phyloP scores from a whole-genome alignment of 805 yeast genomes.

The Candida awuae region DNA sequence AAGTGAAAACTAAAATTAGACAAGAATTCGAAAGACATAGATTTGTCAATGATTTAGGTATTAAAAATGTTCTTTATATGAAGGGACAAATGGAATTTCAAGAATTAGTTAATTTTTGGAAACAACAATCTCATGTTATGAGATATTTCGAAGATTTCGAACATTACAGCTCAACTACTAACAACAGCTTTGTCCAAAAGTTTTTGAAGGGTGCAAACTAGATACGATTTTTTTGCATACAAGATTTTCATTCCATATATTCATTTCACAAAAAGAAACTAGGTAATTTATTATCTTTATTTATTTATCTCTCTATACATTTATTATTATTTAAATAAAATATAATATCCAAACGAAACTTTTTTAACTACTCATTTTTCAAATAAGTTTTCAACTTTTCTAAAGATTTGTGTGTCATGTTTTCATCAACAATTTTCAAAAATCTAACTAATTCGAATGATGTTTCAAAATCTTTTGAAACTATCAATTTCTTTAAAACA shows the following conservation, averaged over 20 bases:
- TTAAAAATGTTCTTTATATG: conserved; percentile 61
- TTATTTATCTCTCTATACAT: conserved; percentile 7
- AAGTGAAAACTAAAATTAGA: conserved; percentile 74
- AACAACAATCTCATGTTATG: conserved; percentile 78
- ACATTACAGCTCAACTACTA: conserved; percentile 44
- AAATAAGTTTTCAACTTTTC: conserved; percentile 17
- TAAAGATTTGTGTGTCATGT: conserved; percentile 31
- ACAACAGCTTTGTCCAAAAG: conserved; percentile 60
- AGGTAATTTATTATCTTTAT: conserved; percentile 14
- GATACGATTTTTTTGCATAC: conserved; percentile 19
- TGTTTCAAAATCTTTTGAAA: conserved; percentile 40
- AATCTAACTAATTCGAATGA: conserved; percentile 49
- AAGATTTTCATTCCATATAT: conserved; percentile 1
- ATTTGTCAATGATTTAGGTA: conserved; percentile 57
- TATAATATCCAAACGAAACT: background rate
- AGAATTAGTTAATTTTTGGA: conserved; percentile 84
- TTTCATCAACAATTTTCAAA: conserved; percentile 39
- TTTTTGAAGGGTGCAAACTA: conserved; percentile 55
- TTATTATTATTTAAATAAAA: background rate
- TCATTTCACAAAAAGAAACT: background rate
- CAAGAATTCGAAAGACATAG: conserved; percentile 84
- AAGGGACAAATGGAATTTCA: conserved; percentile 90
- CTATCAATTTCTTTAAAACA: conserved; percentile 36
- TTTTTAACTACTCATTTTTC: background rate
- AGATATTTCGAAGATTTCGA: conserved; percentile 68